Evolutionary conservation across 2,329 filamentous ascomycete species (phyloP), one percentile per base, ranked within the genome.

Genomic region (Diaporthe nobilis): DNA sequence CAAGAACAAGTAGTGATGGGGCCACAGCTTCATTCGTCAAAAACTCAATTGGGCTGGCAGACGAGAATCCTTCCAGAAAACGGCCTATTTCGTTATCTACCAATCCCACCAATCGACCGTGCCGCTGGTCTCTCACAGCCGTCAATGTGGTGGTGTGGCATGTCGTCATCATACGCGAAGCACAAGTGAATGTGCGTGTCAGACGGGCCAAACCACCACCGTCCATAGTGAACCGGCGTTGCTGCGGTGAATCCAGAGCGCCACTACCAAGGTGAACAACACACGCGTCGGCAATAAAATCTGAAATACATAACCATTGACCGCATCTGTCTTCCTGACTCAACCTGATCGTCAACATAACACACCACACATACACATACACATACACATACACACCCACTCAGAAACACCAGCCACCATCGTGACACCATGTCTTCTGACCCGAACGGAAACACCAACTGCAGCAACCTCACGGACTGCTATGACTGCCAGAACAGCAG

Each of bases 401-500:
- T 22, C 65, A 39, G 22, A 51, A 31, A 34, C 28, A 67, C 17
- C 15, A 20, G 8, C 28, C 31, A 31, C 17, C 17, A 71, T 42
- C 28, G 4, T 12, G 25, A 47, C 68, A 49, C 42, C 70, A 72
- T 72, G 53, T 10, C 53, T 34, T 31, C 67, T 42, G 58, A 68
- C 67, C 72, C 15, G 6, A 67, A 72, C 39, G 75, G 72, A 10
- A 76, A 76, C 51, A 67, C 42, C 47, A 39, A 74, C 47, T 76
- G 75, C 75, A 74, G 72, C 51, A 76, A 76, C 57, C 67, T 76
- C 58, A 53, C 6, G 17, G 17, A 76, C 47, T 76, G 75, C 67
- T 74, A 76, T 37, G 53, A 74, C 67, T 76, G 75, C 49, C 47
- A 28, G 39, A n/a, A 74, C 22, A 76, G 75, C 42, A 76, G 75